Percentiles rank a stretch among this genome's conserved stretches.
Conservation (phyloP, 805 yeast genomes). For the Osmozyma mogii region DNA sequence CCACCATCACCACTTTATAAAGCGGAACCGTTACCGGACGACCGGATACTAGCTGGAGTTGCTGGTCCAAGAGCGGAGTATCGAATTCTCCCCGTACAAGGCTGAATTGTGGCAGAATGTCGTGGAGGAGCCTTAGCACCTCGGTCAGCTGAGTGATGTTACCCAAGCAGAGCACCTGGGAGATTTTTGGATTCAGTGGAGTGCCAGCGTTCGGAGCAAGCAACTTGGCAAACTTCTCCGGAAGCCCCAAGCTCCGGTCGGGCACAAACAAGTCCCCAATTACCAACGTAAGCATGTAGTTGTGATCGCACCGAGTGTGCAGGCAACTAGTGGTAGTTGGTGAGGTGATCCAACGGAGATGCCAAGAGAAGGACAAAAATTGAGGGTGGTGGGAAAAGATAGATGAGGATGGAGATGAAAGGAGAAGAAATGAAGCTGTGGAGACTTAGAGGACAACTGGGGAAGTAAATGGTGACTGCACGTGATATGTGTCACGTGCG, state of each 20-base stretch:
- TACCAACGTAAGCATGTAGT: constrained; percentile 45
- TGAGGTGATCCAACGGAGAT: no score
- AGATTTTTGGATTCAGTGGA: constrained; percentile 53
- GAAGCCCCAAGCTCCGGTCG: constrained; percentile 63
- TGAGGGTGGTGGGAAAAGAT: no score
- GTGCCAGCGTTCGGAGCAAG: constrained; percentile 54
- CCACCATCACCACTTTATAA: constrained; percentile 57
- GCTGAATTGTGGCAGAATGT: constrained; percentile 64
- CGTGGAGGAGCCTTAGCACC: constrained; percentile 56
- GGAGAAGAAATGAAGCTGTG: no score
- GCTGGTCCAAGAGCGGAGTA: constrained; percentile 28
- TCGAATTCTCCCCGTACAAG: constrained; percentile 74
- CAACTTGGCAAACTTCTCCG: constrained; percentile 60
- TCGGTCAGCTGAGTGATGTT: constrained; percentile 64
- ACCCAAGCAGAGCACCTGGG: constrained; percentile 80
- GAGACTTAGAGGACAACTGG: no score
- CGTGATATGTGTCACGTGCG: no score
- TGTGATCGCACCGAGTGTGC: no score
- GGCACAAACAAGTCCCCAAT: constrained; percentile 91
- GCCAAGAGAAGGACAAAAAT: no score
- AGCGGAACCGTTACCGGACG: constrained; percentile 39
- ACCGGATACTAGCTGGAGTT: constrained; percentile 14
- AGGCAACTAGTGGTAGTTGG: no score
- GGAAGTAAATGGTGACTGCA: no score
- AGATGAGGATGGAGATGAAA: no score